Evolutionary conservation across 2,329 filamentous ascomycete genomes (phyloP), one percentile per base, ranked within the genome.

Genomic region (Coniochaeta prunicola): DNA sequence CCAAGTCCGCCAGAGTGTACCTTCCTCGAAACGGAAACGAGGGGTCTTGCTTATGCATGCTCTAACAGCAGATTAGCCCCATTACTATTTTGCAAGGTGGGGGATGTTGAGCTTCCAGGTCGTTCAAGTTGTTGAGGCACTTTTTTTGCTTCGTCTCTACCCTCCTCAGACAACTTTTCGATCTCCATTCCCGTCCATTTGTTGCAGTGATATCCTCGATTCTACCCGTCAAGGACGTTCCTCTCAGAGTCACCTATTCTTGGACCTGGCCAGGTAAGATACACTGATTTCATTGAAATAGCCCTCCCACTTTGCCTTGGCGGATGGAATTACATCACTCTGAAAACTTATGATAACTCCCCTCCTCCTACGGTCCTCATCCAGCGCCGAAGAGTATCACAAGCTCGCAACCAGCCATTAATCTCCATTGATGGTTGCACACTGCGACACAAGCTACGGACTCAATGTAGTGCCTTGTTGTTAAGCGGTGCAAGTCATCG

Each of bases 61-160:
- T 28, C 13, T 50, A 30, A n/a, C n/a, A n/a, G n/a, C n/a, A n/a
- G n/a, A n/a, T n/a, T n/a, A n/a, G n/a, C n/a, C n/a, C n/a, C n/a
- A n/a, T n/a, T 53, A 40, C 30, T 50, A 50, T 50, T 50, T 40
- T 26, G 21, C n/a, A 26, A 50, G 30, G 45, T 50, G 45, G 45
- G 45, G 53, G 42, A 50, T 38, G 53, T 40, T 56, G 57, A 59
- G 53, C 53, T 55, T 57, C 45, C 38, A 30, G 40, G 19, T 45
- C 17, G 40, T 24, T 45, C 19, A 24, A 45, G 45, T 50, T 55
- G 58, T 57, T 59, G 58, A 59, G 58, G 58, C 58, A 59, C 58
- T 59, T 59, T 59, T 57, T 57, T 21, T 48, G 54, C 40, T 56
- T n/a, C 57, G 59, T 50, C 56, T 58, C 58, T 50, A 30, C 28